phyloP scores from a whole-genome alignment of 108 stramenopile genomes.

The Cylindrotheca closterium region DNA sequence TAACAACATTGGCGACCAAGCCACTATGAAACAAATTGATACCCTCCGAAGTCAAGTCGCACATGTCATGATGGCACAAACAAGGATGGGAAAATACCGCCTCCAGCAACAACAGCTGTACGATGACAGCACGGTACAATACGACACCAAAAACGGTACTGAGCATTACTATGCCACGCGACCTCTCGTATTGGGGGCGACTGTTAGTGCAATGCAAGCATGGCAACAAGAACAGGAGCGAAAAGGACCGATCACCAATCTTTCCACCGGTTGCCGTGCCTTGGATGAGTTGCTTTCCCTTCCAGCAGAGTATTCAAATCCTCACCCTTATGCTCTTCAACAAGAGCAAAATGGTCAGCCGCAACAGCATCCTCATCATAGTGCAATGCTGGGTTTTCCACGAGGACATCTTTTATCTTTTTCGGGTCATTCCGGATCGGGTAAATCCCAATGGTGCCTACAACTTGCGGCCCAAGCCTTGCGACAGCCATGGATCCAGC shows the following conservation, averaged over 20 bases:
- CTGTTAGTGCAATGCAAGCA: neutral
- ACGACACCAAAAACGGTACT: neutral
- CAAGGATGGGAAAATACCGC: neutral
- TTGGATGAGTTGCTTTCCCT: slow-evolving; percentile 17
- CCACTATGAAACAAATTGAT: neutral
- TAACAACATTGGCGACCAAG: neutral
- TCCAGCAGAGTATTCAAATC: slow-evolving; percentile 15
- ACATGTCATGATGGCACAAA: neutral
- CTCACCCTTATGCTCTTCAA: neutral
- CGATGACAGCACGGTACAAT: neutral
- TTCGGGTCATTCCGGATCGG: slow-evolving; percentile 1
- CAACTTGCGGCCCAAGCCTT: slow-evolving; percentile 15
- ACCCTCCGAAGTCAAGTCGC: neutral
- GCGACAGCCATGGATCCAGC: neutral
- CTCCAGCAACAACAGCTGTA: neutral
- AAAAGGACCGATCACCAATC: neutral
- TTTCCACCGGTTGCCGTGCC: slow-evolving; percentile 23
- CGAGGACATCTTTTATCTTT: slow-evolving; percentile 4
- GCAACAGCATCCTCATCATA: neutral
- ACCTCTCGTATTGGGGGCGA: too few relatives aligned
- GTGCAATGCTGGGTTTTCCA: slow-evolving; percentile 5
- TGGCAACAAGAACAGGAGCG: neutral
- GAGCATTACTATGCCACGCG: too few relatives aligned
- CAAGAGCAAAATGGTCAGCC: neutral
- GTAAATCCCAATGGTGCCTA: slow-evolving; percentile 17